These are phyloP conservation scores for Claviceps cyperi DNA, from an alignment of 2,329 filamentous ascomycete genomes.

Conservation along the genomic window DNA sequence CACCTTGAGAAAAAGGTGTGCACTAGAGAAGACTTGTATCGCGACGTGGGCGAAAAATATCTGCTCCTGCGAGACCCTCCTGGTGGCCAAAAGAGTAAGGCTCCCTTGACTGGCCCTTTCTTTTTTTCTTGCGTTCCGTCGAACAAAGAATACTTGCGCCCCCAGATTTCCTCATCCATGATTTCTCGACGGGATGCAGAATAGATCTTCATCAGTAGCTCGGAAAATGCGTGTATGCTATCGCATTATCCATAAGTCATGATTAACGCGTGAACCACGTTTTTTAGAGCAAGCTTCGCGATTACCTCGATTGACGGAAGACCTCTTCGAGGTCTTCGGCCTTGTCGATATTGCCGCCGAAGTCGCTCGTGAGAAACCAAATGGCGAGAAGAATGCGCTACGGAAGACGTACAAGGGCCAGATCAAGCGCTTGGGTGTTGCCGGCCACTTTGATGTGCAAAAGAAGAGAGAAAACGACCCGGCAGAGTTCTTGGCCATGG, in stretches of 20 bases:
- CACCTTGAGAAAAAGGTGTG: conserved; percentile 46
- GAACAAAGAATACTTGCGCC: conserved; percentile 3
- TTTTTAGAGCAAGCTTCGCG: conserved; percentile 31
- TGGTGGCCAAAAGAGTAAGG: conserved; percentile 41
- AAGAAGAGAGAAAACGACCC: conserved; percentile 39
- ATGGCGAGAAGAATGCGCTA: conserved; percentile 52
- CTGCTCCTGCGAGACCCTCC: conserved; percentile 36
- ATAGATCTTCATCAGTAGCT: not conserved
- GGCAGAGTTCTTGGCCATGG: conserved; percentile 38
- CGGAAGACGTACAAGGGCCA: conserved; percentile 56
- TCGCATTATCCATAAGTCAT: conserved; percentile 7
- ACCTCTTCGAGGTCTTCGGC: conserved; percentile 45
- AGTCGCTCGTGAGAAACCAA: conserved; percentile 48
- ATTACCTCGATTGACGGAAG: conserved; percentile 34
- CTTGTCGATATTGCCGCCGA: conserved; percentile 42
- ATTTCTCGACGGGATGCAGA: conserved; percentile 10
- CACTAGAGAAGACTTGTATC: conserved; percentile 49
- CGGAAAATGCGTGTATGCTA: conserved; percentile 10
- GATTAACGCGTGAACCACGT: conserved; percentile 29
- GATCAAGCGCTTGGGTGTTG: conserved; percentile 48
- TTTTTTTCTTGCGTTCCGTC: conserved; percentile 2
- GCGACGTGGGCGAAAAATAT: conserved; percentile 53
- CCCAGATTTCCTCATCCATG: not conserved
- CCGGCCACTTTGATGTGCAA: conserved; percentile 43
- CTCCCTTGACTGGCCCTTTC: conserved; percentile 30